phyloP scores from a whole-genome alignment of 176 grass and related monocot species.

The Phragmites australis region DNA sequence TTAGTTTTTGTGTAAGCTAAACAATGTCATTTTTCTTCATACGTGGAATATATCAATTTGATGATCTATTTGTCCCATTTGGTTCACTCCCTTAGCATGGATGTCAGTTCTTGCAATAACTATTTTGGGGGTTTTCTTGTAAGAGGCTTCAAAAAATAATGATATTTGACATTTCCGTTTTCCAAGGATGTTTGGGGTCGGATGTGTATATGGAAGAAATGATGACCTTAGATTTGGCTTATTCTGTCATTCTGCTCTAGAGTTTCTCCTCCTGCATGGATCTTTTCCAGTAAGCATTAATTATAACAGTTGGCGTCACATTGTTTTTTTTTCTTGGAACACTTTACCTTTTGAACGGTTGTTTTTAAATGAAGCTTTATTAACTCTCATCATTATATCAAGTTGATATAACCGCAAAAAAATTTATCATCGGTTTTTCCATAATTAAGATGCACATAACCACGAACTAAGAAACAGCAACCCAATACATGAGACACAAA shows the following conservation, averaged over 20 bases:
- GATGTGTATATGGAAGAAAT: conserved; percentile 79
- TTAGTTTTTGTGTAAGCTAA: not conserved
- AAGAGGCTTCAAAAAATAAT: conserved; percentile 17
- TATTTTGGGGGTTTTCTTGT: conserved; percentile 5
- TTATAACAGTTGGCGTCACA: not conserved
- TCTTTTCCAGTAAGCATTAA: conserved; percentile 57
- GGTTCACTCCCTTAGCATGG: not conserved
- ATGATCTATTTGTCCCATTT: conserved; percentile 12
- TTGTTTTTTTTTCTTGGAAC: conserved; percentile 9
- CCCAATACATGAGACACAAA: too few species aligned
- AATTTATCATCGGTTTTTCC: too few species aligned
- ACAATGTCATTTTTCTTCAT: not conserved
- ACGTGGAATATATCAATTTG: not conserved
- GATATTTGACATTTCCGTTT: conserved; percentile 11
- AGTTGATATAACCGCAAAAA: too few species aligned
- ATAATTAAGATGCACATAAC: too few species aligned
- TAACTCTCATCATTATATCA: too few species aligned
- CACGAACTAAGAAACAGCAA: too few species aligned
- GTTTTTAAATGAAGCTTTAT: too few species aligned
- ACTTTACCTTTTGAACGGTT: not conserved
- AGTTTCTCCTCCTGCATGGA: conserved; percentile 76
- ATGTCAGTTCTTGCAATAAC: too few species aligned
- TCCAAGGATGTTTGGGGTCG: conserved; percentile 77
- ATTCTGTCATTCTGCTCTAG: conserved; percentile 91
- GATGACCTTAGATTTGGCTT: conserved; percentile 73